These are phyloP conservation scores for Pyrus pyrifolia DNA, from an alignment of 306 rosid species.

Conservation along the genomic window DNA sequence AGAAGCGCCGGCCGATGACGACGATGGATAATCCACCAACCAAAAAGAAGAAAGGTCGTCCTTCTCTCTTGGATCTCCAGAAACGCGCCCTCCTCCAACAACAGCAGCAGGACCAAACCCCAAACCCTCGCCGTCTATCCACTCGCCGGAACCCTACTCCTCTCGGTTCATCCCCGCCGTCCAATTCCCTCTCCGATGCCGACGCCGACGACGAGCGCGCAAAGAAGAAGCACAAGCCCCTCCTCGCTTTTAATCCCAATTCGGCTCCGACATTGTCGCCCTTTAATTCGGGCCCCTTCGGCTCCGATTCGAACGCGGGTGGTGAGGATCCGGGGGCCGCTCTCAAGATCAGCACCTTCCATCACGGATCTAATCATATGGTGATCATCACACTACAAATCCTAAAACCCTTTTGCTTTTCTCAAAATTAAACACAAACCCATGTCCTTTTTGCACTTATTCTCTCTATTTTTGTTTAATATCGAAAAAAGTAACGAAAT, in stretches of 20 bases:
- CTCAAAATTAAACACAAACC: background rate
- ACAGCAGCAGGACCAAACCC: slow-evolving; percentile 6
- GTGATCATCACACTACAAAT: slow-evolving; percentile 35
- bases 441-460: background rate
- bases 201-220: slow-evolving; percentile 69
- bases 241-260: slow-evolving; percentile 56
- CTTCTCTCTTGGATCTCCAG: slow-evolving; percentile 95
- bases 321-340: slow-evolving; percentile 41
- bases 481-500: background rate
- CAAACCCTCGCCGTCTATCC: slow-evolving; percentile 23
- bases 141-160: slow-evolving; percentile 19
- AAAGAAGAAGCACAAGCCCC: slow-evolving; percentile 69
- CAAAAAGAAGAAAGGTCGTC: slow-evolving; percentile 96
- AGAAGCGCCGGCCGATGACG: slow-evolving; percentile 29
- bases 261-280: slow-evolving; percentile 47
- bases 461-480: background rate
- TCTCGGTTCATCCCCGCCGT: background rate
- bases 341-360: slow-evolving; percentile 33
- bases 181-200: slow-evolving; percentile 15
- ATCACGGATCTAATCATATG: slow-evolving; percentile 43
- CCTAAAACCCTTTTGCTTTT: too few species aligned
- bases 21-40: slow-evolving; percentile 24
- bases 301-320: slow-evolving; percentile 24
- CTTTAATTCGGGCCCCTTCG: slow-evolving; percentile 18
- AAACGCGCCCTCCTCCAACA: slow-evolving; percentile 57